phyloP scores from a whole-genome alignment of 1,139 yeast species.

The Protomyces gravidus region DNA sequence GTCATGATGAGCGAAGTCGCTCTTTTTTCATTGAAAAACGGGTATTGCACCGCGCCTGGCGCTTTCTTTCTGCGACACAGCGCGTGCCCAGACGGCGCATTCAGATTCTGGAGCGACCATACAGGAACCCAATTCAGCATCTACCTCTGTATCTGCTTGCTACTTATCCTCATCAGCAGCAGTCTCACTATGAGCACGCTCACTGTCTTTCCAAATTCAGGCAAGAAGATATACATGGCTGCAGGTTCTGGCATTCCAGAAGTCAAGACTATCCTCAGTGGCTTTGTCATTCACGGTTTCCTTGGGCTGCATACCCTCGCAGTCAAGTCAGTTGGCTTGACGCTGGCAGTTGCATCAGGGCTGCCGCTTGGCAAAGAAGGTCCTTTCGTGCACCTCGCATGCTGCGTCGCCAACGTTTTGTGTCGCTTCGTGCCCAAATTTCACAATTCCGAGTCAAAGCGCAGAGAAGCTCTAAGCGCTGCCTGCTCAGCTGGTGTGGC shows the following conservation, averaged over 20 bases:
- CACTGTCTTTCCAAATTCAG: constrained; percentile 7
- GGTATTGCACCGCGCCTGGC: constrained; percentile 45
- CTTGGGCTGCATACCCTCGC: constrained; percentile 55
- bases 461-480: constrained; percentile 59
- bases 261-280: constrained; percentile 51
- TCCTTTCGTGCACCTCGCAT: constrained; percentile 66
- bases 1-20: constrained; percentile 52
- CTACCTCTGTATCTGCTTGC: constrained; percentile 1
- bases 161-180: neutral
- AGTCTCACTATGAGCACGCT: constrained; percentile 12
- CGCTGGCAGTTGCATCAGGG: constrained; percentile 63
- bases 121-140: neutral
- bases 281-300: constrained; percentile 54
- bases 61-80: neutral
- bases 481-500: constrained; percentile 69
- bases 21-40: constrained; percentile 54
- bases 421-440: constrained; percentile 53
- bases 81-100: neutral
- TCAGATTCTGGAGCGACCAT: constrained; percentile 1
- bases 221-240: constrained; percentile 19
- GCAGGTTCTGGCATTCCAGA: constrained; percentile 55
- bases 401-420: constrained; percentile 60
- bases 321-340: constrained; percentile 51
- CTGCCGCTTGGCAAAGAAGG: constrained; percentile 64
- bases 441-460: constrained; percentile 51